Evolutionary conservation across 202 grass and related monocot species (phyloP), one percentile per base, ranked within the genome.

Genomic region (Bolboschoenoplectus hybrid): DNA sequence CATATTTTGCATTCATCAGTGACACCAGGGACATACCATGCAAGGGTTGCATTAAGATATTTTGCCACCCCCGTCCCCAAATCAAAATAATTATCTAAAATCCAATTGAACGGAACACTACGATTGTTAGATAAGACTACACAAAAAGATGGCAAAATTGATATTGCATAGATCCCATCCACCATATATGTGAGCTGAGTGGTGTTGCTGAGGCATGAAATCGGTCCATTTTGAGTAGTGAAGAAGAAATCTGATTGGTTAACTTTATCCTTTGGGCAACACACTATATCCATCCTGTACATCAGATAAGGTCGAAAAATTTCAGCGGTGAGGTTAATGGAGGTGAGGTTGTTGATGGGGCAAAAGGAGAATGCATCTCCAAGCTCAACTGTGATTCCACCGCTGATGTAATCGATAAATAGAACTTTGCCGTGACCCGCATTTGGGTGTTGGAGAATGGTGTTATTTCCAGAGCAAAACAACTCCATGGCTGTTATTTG

Each of bases 111-210:
- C 1, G 13, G 9, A 10, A 90, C 56, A 38, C 3, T 50, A 61
- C 60, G 6, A 57, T 80, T 80, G 14, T 80, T 89, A 49, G 38
- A 56, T 81, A 80, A 9, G 7, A 89, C 81, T 7, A 26, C 39
- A 69, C 91, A 91, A 9, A 63, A 82, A 40, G 67, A 51, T 1
- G 84, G 89, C 41, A 93, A 55, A 67, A 43, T 50, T 58, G 41
- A 85, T 58, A 83, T 78, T 43, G 11, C 19, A 43, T 4, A 2
- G 3, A 66, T 0, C 1, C 12, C 45, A 46, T 32, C 0, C 0
- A 80, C 84, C 67, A 89, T 74, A 77, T 89, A 93, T 43, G 81
- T 56, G n/a, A 73, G 87, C 6, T 83, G 89, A 58, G 71, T 85
- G 2, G 19, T 2, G n/a, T 88, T 88, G 17, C 52, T 85, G 26